Evolutionary conservation across 768 basidiomycete species (phyloP), one percentile per base, ranked within the genome.

Genomic region (Trametes coccinea): DNA sequence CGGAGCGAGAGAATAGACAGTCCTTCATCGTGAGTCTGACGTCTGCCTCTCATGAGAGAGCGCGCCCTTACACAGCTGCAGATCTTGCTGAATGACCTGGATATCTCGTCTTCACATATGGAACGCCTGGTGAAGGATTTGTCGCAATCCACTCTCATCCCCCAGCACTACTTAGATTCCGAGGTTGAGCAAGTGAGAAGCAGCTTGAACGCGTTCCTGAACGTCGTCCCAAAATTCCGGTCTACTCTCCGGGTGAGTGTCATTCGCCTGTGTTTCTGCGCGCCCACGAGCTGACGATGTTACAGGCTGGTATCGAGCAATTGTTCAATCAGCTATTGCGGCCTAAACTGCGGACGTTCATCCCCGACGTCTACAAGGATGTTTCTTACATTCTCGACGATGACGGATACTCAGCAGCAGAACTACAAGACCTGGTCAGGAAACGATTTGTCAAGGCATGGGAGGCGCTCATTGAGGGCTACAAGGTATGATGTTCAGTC

Each of bases 261-360:
- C 14, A 6, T 39, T 1, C 45, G 5, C 8, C 11, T 14, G 11
- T 34, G 14, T 30, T 14, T 11, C 4, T 11, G 13, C 2, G 29
- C 22, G 39, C 41, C 61, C 6, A 31, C 2, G 50, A 52, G 39
- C 39, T 61, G 11, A 58, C 10, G 14, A 16, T 30, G 2, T 10
- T n/a, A 3, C 66, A 95, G 93, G 78, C 83, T 2, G 93, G 95
- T 14, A 78, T 97, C 30, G 97, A 99, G 67, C 93, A 96, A 67
- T 79, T 98, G 40, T 98, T 98, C 79, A 98, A 95, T 68, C 96
- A 98, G 71, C 80, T 98, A 9, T 82, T 95, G 67, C 84, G 95
- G 17, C 95, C 97, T 0, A 88, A 87, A 60, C 74, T 99, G 50
- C 86, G 97, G 29, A 90, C 84, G 39, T 78, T 98, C 48, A 80